Evolutionary conservation across 1,139 yeast genomes (phyloP).

Genomic region (Blastobotrys persicus): DNA sequence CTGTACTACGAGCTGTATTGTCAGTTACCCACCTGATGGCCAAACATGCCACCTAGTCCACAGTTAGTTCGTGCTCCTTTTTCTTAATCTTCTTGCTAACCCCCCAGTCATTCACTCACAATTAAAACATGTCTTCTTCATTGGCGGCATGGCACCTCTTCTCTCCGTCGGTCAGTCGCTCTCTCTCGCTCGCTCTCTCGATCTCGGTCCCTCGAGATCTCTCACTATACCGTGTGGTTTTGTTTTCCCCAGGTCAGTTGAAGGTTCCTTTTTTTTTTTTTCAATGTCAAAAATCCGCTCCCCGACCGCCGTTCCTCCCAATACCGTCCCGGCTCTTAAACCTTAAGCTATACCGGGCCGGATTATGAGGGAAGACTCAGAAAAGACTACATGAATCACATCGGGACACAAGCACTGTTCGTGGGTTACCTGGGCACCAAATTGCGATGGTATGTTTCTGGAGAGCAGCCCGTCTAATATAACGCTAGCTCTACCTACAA

Average conservation of each 20-base stretch:
- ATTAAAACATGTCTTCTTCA: conserved; percentile 33
- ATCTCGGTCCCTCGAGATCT: background rate
- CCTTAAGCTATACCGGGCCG: background rate
- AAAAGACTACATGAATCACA: too few species aligned
- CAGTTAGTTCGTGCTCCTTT: background rate
- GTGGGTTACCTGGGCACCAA: too few species aligned
- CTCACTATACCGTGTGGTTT: background rate
- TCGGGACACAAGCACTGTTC: too few species aligned
- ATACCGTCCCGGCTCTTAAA: background rate
- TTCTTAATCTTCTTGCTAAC: background rate
- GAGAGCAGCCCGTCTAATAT: too few species aligned
- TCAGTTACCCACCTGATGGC: conserved; percentile 34
- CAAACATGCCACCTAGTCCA: conserved; percentile 34
- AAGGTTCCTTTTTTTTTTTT: background rate
- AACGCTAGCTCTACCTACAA: too few species aligned
- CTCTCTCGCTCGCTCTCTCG: conserved; percentile 6
- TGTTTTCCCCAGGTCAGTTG: background rate
- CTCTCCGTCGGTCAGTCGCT: conserved; percentile 8
- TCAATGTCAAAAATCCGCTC: background rate
- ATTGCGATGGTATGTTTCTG: too few species aligned
- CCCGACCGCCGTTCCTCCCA: background rate
- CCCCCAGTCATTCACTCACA: conserved; percentile 24
- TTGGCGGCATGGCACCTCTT: conserved; percentile 20
- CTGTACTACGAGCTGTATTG: background rate
- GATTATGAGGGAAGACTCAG: too few species aligned